Evolutionary conservation across 2,329 filamentous ascomycete genomes (phyloP), one percentile per base, ranked within the genome.

Genomic region (Hymenoscyphus linearis): DNA sequence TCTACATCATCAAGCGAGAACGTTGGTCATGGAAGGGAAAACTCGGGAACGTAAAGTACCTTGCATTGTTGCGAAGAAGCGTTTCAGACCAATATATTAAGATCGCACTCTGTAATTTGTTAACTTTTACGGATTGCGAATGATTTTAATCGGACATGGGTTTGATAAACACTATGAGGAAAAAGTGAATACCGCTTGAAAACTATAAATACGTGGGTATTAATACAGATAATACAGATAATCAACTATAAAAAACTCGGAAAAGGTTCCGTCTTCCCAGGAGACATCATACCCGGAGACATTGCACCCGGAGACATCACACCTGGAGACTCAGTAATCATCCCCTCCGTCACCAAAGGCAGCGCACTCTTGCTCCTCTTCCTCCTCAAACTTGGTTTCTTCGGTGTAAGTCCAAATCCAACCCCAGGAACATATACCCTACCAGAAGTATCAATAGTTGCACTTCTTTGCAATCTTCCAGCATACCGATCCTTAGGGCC

Each of bases 301-400:
- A n/a, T n/a, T n/a, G n/a, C n/a, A 7, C 40, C 44, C 26, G 56
- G 40, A n/a, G 40, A 35, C 14, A 40, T 58, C 40, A 44, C 40
- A 27, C 37, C 31, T 7, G 55, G 44, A 44, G n/a, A 22, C 40
- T 47, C 40, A 47, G n/a, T 47, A 47, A 47, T n/a, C 40, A 47
- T 22, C 7, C 27, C 31, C 40, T 58, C 56, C 25, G 56, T 31
- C 12, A 58, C 56, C 16, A 34, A 35, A 40, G 31, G 31, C n/a
- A 62, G 34, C 16, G 34, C 47, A 36, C 26, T 52, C 40, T 57
- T 44, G 47, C 61, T 63, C 25, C 59, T 63, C 40, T 62, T 62
- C 59, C 57, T 61, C 13, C 59, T 37, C 50, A 63, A 53, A 27
- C 40, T 47, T 10, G 35, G 58, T 53, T 52, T 59, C 52, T 52